Evolutionary conservation across 2,329 filamentous ascomycete genomes (phyloP).

Genomic region (Podosphaera fusca): DNA sequence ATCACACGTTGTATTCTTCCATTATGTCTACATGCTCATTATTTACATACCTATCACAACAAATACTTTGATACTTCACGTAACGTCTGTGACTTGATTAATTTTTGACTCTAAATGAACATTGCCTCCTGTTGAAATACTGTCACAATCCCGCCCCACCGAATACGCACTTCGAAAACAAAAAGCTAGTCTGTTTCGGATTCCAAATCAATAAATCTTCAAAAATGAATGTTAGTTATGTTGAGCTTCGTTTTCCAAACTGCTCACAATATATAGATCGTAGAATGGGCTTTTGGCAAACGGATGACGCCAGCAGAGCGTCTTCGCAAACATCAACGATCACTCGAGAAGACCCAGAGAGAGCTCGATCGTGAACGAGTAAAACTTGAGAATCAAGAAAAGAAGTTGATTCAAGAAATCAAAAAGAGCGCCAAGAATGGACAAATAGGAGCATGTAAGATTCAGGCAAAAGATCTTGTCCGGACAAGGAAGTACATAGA

Average conservation of each 20-base stretch:
- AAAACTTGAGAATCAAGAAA: slow-evolving; percentile 96
- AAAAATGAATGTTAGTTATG: slow-evolving; percentile 1
- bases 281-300: slow-evolving; percentile 98
- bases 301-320: slow-evolving; percentile 92
- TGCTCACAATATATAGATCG: slow-evolving; percentile 33
- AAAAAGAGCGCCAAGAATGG: slow-evolving; percentile 97
- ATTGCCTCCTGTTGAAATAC: too few relatives aligned
- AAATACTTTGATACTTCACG: too few relatives aligned
- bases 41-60: too few relatives aligned
- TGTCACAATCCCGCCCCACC: too few relatives aligned
- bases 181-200: not conserved
- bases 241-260: not conserved
- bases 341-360: slow-evolving; percentile 89
- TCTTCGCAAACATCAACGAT: slow-evolving; percentile 80
- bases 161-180: not conserved
- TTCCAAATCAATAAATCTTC: not conserved
- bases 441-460: slow-evolving; percentile 95
- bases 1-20: too few relatives aligned
- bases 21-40: too few relatives aligned
- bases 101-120: too few relatives aligned
- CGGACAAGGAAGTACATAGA: slow-evolving; percentile 84
- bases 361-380: slow-evolving; percentile 86
- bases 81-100: too few relatives aligned
- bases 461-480: slow-evolving; percentile 92
- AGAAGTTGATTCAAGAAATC: slow-evolving; percentile 86